A percentile compares a stretch with the other conserved stretches of the same genome.
These are phyloP conservation scores for Fraxinus quadrangulata DNA, from an alignment of 257 asterid species.

Conservation along the genomic window DNA sequence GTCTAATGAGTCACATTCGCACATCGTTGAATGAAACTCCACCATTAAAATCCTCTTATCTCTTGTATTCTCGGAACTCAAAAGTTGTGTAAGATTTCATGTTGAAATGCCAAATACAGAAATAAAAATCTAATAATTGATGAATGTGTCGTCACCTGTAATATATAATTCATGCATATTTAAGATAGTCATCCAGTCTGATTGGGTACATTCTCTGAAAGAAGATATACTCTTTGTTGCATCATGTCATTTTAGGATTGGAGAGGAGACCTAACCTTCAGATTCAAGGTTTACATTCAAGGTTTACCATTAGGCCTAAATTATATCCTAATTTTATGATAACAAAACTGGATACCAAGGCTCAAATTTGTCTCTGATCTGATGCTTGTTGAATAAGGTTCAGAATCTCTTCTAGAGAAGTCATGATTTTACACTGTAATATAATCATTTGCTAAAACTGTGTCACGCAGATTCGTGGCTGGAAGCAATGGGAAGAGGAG, in stretches of 20 bases:
- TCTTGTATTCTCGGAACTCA: no score
- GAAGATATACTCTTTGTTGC: background rate
- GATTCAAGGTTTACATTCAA: background rate
- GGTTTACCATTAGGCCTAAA: background rate
- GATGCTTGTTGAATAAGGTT: background rate
- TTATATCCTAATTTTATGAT: background rate
- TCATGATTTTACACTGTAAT: background rate
- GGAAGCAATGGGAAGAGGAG: slow-evolving; percentile 96
- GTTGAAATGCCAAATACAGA: background rate
- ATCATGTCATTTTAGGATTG: background rate
- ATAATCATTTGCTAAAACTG: slow-evolving; percentile 7
- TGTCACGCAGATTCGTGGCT: slow-evolving; percentile 69
- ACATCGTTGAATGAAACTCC: no score
- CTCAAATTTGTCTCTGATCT: background rate
- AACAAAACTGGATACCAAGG: background rate
- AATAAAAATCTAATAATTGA: background rate
- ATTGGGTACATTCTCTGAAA: background rate
- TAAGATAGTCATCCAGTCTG: background rate
- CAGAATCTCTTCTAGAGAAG: background rate
- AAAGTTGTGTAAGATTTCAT: no score
- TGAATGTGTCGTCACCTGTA: background rate
- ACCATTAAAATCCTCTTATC: no score
- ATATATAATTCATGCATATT: no score
- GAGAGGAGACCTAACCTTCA: background rate
- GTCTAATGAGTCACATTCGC: background rate